A percentile compares a stretch with the other conserved stretches of the same genome.
Evolutionary conservation across 1,139 yeast species (phyloP).

Genomic region (Blastobotrys indianensis): DNA sequence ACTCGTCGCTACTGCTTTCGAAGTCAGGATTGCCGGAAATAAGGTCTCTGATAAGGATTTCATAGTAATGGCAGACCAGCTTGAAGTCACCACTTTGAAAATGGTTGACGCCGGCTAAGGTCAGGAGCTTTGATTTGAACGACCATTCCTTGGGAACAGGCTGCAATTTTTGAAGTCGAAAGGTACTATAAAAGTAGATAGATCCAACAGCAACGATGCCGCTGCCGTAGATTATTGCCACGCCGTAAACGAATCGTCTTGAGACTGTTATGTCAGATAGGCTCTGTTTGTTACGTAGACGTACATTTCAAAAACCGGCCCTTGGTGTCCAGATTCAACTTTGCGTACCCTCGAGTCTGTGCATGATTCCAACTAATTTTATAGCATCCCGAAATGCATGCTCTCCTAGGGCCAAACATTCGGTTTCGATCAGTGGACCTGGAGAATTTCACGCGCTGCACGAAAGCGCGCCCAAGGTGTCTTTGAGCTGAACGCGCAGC

Average conservation of each 20-base stretch:
- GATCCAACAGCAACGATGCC: constrained; percentile 20
- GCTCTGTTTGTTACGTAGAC: too few relatives aligned
- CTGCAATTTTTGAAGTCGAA: constrained; percentile 27
- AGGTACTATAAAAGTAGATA: constrained; percentile 22
- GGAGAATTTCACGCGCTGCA: too few relatives aligned
- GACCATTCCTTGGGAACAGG: constrained; percentile 31
- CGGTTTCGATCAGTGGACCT: too few relatives aligned
- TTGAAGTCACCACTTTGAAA: constrained; percentile 25
- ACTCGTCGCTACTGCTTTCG: constrained; percentile 28
- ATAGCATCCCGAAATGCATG: too few relatives aligned
- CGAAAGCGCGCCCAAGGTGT: too few relatives aligned
- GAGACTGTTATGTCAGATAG: background rate
- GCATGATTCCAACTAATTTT: too few relatives aligned
- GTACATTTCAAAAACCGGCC: too few relatives aligned
- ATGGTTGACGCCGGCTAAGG: constrained; percentile 29
- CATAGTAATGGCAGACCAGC: constrained; percentile 21
- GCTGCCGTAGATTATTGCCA: constrained; percentile 20
- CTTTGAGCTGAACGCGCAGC: too few relatives aligned
- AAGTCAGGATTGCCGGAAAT: constrained; percentile 20
- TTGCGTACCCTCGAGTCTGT: too few relatives aligned
- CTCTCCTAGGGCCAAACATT: too few relatives aligned
- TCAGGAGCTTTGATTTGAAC: constrained; percentile 24
- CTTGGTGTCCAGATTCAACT: too few relatives aligned
- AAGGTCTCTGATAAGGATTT: constrained; percentile 25
- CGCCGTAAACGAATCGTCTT: background rate